Conservation (phyloP, 176 grass and related monocot species). For the Oryza glaberrima region DNA sequence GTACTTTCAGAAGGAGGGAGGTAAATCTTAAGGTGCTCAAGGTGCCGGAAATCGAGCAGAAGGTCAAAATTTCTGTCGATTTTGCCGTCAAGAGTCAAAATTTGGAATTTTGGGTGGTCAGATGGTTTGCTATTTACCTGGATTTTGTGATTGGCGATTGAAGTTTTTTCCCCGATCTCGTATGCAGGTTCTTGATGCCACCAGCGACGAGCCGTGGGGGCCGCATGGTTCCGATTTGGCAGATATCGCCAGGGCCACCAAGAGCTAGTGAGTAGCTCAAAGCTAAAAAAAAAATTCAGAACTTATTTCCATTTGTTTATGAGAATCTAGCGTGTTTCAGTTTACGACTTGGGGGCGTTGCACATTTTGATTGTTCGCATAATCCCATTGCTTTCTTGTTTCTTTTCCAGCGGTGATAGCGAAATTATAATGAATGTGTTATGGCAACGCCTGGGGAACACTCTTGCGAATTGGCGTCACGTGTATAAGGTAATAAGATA, state of each 20-base stretch:
- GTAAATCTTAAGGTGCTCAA: slow-evolving; percentile 86
- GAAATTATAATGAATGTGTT: slow-evolving; percentile 65
- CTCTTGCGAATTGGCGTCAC: slow-evolving; percentile 68
- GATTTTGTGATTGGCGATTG: not conserved
- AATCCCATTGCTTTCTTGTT: not conserved
- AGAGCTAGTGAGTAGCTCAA: slow-evolving; percentile 45
- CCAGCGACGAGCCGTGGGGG: slow-evolving; percentile 79
- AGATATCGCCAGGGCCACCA: slow-evolving; percentile 68
- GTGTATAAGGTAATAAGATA: slow-evolving; percentile 69
- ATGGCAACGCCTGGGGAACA: slow-evolving; percentile 63
- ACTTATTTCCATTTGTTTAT: slow-evolving; percentile 16
- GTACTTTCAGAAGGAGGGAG: slow-evolving; percentile 71
- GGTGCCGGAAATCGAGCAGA: slow-evolving; percentile 91
- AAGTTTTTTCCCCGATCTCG: not conserved
- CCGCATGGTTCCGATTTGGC: slow-evolving; percentile 76
- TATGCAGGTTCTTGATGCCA: slow-evolving; percentile 80
- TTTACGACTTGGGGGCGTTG: not conserved
- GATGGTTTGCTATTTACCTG: not conserved
- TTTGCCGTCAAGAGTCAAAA: not conserved
- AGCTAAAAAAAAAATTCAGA: not conserved
- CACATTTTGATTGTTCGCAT: not conserved
- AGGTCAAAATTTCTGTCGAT: slow-evolving; percentile 40
- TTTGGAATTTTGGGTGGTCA: not conserved
- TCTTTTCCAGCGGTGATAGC: slow-evolving; percentile 56
- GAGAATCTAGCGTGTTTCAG: not conserved